These are phyloP conservation scores for Croton setiger DNA, from an alignment of 441 rosid genomes.

Conservation along the genomic window DNA sequence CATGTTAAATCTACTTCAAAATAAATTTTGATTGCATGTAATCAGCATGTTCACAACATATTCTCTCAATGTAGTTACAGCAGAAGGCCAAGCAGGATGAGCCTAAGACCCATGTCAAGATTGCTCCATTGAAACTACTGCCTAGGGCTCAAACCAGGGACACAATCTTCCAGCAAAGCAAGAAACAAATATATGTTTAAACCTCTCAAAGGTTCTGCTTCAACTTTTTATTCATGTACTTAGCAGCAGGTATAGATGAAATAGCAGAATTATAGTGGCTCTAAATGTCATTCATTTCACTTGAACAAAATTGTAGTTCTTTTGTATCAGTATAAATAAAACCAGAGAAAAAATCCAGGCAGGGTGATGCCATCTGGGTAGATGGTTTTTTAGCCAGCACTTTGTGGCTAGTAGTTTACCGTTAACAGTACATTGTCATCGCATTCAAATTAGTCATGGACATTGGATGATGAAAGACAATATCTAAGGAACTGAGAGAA, in stretches of 20 bases:
- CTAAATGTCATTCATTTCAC: neutral
- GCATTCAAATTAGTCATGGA: neutral
- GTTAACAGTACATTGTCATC: neutral
- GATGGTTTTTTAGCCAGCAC: neutral
- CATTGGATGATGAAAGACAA: neutral
- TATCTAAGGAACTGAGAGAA: constrained; percentile 6
- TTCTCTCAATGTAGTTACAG: neutral
- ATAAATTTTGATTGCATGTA: neutral
- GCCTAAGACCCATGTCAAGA: neutral
- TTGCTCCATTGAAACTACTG: neutral
- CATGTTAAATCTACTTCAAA: neutral
- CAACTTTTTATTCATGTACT: neutral
- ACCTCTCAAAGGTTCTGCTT: neutral
- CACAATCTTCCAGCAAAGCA: neutral
- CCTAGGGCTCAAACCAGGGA: neutral
- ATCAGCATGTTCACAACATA: neutral
- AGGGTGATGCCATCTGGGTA: no score
- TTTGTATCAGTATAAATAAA: neutral
- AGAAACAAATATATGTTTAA: neutral
- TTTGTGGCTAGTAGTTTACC: neutral
- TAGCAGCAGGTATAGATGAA: neutral
- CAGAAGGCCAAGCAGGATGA: neutral
- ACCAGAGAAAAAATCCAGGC: neutral
- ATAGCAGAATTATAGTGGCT: neutral
- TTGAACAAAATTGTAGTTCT: neutral